Percentiles rank a stretch among this genome's conserved stretches.
phyloP scores from a whole-genome alignment of 208 protist species.

The Pavlovales sp. region DNA sequence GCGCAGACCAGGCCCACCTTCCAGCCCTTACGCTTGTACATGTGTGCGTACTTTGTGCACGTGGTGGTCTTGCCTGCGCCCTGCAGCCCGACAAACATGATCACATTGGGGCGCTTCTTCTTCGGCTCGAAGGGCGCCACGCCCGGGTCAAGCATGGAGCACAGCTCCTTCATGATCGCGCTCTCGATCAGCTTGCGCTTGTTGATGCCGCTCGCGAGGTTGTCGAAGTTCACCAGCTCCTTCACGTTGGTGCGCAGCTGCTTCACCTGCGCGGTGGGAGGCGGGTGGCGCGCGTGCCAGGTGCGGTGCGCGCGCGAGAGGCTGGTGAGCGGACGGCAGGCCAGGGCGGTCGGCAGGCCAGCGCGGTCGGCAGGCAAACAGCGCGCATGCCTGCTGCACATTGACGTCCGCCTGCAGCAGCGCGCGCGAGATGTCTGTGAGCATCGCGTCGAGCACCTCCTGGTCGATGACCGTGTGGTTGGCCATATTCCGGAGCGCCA shows the following conservation, averaged over 20 bases:
- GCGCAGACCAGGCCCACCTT: slow-evolving; percentile 91
- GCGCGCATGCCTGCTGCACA: slow-evolving; percentile 73
- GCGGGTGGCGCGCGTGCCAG: not conserved
- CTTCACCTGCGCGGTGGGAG: slow-evolving; percentile 43
- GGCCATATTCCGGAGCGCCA: slow-evolving; percentile 82
- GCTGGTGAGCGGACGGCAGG: not conserved
- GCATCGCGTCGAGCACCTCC: slow-evolving; percentile 76
- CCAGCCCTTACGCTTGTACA: slow-evolving; percentile 72
- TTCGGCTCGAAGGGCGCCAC: slow-evolving; percentile 85
- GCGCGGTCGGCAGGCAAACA: not conserved
- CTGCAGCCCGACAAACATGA: slow-evolving; percentile 99
- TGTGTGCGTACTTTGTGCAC: slow-evolving; percentile 92
- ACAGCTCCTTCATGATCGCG: slow-evolving; percentile 73
- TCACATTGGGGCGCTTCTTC: slow-evolving; percentile 89
- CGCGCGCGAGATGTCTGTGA: slow-evolving; percentile 89
- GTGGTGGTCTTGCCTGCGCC: slow-evolving; percentile 92
- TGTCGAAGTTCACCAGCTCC: slow-evolving; percentile 78
- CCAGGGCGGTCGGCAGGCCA: no score
- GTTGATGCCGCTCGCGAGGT: slow-evolving; percentile 87
- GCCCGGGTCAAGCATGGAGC: slow-evolving; percentile 91
- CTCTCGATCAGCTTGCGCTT: slow-evolving; percentile 88
- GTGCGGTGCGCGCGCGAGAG: not conserved
- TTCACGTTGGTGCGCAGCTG: slow-evolving; percentile 86
- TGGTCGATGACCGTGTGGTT: slow-evolving; percentile 84
- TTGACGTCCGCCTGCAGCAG: slow-evolving; percentile 94